A percentile compares a stretch with the other conserved stretches of the same genome.
Conservation (phyloP, 2,329 filamentous ascomycete genomes). For the Coccinonectria pachysandricola region DNA sequence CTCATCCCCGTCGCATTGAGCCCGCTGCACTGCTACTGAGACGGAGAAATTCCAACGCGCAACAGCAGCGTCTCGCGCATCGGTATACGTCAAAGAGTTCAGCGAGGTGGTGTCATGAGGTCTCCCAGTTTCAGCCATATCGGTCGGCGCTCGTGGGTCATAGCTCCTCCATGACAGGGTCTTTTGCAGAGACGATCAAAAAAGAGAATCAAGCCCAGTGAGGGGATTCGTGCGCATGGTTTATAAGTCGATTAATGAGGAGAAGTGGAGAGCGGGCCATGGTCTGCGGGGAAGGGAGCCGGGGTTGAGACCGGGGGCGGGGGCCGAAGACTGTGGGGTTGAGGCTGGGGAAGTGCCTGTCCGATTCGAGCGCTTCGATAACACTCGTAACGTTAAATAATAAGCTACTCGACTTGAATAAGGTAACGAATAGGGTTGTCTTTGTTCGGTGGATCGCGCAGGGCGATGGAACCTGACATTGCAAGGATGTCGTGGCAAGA, state of each 20-base stretch:
- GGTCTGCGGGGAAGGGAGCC: constrained; percentile 1
- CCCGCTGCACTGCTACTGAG: too few species aligned
- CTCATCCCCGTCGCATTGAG: too few species aligned
- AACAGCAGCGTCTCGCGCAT: too few species aligned
- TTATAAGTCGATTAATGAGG: background rate
- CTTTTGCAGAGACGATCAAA: background rate
- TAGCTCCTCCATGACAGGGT: background rate
- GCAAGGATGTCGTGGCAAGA: too few species aligned
- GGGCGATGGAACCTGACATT: too few species aligned
- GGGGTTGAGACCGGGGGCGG: constrained; percentile 3
- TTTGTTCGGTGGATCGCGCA: constrained; percentile 1
- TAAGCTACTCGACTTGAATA: too few species aligned
- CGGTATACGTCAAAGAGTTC: too few species aligned
- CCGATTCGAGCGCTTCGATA: constrained; percentile 7
- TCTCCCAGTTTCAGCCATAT: too few species aligned
- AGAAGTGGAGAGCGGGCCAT: constrained; percentile 2
- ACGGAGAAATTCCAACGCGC: too few species aligned
- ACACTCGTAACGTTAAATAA: constrained; percentile 1
- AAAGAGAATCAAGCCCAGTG: constrained; percentile 1
- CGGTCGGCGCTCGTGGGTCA: constrained; percentile 1
- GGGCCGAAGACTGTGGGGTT: constrained; percentile 2
- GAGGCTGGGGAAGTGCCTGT: constrained; percentile 3
- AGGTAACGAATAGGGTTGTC: background rate
- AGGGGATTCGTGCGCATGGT: constrained; percentile 7
- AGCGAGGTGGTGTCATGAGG: too few species aligned